Evolutionary conservation across 202 grass and related monocot genomes (phyloP).

Genomic region (Carex sylvatica): DNA sequence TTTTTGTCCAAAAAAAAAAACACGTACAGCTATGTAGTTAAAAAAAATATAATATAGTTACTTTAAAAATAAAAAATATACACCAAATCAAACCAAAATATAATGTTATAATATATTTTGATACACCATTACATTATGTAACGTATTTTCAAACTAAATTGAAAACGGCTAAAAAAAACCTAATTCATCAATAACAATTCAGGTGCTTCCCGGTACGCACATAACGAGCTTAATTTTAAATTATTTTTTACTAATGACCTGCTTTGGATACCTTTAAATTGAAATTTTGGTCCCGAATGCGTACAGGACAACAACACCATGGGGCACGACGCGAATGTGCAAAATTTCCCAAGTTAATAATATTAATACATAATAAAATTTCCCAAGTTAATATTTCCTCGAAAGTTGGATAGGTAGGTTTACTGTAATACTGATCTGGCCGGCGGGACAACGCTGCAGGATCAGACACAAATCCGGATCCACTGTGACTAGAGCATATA

Average conservation of each 20-base stretch:
- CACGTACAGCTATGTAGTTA: neutral
- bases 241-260: neutral
- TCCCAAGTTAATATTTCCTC: neutral
- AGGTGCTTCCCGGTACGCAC: neutral
- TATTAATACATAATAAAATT: too few relatives aligned
- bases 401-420: neutral
- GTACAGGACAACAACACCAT: neutral
- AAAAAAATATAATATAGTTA: neutral
- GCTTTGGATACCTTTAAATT: conserved; percentile 1
- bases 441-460: neutral
- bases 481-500: neutral
- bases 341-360: neutral
- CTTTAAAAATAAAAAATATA: neutral
- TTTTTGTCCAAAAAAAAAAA: neutral
- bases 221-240: neutral
- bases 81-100: neutral
- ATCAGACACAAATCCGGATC: neutral
- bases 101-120: neutral
- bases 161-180: neutral
- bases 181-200: neutral
- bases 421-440: neutral
- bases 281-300: neutral
- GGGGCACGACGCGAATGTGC: neutral
- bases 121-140: neutral
- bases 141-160: neutral